Evolutionary conservation across 495 filamentous ascomycete genomes (phyloP), one percentile per base, ranked within the genome.

Genomic region (Penicillium desertorum): DNA sequence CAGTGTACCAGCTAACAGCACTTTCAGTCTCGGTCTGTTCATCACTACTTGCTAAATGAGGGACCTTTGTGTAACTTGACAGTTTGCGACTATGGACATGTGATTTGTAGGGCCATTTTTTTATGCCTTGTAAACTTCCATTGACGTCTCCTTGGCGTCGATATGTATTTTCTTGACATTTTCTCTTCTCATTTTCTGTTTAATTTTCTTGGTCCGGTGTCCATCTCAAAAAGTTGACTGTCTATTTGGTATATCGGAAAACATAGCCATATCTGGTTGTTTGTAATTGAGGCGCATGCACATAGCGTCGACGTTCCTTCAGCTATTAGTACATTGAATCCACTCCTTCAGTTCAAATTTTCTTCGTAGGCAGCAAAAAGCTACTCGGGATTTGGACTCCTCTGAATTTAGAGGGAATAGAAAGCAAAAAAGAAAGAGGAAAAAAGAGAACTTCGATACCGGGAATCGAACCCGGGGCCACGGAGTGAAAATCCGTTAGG

Each of bases 1-100:
- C 2, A 4, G n/a, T 59, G 34, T 34, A 20, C 48, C 14, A 17
- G 50, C 67, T 76, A 71, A 76, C 62, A 12, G 45, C 22, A 9
- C 27, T 17, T 51, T 9, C 51, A 76, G 74, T 45, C 79, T 88
- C 57, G 86, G 87, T 42, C 68, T 89, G 57, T 89, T 79, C 69
- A 76, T 90, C 59, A 83, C 79, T 43, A 67, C 69, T 20, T 85
- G 83, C 65, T 86, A 77, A 71, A 53, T 43, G 5, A 17, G 10
- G 17, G 19, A 14, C 36, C 22, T 41, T 7, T 17, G 17, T 37
- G 25, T 30, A n/a, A 37, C 23, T 27, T 20, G 23, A 7, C 42
- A 17, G 11, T 46, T 42, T n/a, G 5, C 22, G 17, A 23, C 39
- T 54, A 14, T 49, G 25, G 37, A 51, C 20, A 19, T 52, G 34